A percentile compares a stretch with the other conserved stretches of the same genome.
phyloP scores from a whole-genome alignment of 345 rosid species.

The Eucalyptus albens region DNA sequence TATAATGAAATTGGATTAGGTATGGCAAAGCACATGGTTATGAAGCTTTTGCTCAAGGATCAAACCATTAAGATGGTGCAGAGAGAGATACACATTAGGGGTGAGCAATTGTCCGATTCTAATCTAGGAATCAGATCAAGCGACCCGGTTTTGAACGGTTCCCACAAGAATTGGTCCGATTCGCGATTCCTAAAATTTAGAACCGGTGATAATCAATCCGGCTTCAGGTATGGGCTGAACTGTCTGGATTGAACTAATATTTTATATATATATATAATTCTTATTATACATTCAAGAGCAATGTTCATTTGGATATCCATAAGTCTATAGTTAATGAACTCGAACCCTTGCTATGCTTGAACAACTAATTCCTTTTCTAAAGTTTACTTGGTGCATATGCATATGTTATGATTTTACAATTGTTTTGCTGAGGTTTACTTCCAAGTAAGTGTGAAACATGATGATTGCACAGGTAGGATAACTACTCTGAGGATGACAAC shows the following conservation, averaged over 20 bases:
- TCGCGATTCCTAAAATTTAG: too few relatives aligned
- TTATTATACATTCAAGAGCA: background rate
- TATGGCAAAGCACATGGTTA: background rate
- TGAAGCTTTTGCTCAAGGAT: background rate
- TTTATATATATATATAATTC: too few relatives aligned
- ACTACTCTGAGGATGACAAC: background rate
- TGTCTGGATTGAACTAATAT: too few relatives aligned
- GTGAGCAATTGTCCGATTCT: too few relatives aligned
- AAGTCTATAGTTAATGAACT: background rate
- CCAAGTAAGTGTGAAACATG: background rate
- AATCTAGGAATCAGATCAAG: background rate
- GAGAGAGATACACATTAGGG: background rate
- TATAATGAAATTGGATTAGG: background rate
- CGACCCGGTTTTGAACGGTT: rapidly evolving
- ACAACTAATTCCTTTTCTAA: background rate
- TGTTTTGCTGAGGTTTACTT: background rate
- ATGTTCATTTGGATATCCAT: background rate
- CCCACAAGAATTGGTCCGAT: too few relatives aligned
- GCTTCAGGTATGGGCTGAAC: too few relatives aligned
- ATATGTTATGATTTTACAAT: background rate
- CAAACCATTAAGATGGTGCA: background rate
- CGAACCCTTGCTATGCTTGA: background rate
- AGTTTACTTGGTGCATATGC: background rate
- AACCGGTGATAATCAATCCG: rapidly evolving
- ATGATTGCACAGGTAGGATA: background rate